Evolutionary conservation across 2,329 filamentous ascomycete genomes (phyloP), one percentile per base, ranked within the genome.

Genomic region (Venturia asperata): DNA sequence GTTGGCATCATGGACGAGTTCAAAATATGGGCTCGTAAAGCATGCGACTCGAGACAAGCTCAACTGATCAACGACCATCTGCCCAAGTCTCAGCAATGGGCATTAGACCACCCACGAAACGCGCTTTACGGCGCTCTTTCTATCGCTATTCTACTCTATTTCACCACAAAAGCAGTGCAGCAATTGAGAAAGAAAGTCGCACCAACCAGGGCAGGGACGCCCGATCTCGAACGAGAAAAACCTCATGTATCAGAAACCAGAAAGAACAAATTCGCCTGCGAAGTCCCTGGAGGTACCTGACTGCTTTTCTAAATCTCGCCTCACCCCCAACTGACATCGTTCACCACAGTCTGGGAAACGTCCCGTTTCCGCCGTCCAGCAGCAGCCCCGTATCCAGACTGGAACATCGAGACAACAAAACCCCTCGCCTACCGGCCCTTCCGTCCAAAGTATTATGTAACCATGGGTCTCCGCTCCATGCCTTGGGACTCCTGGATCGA

Each of bases 351-450:
- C 76, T 89, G 86, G 86, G 74, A 70, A 5, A 82, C 85, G 0
- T 81, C 79, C 15, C 69, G 77, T 63, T 91, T 88, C 78, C 80
- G 81, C 66, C 78, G 85, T 1, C 87, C 88, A 0, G 72, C 77
- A 0, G 84, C 87, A 5, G 64, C 76, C 0, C 84, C 89, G 0
- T 91, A 89, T 70, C 83, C 84, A 0, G 75, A 84, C 72, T 92
- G 89, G 88, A 85, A 86, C 55, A 73, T 92, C 43, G 79, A 83
- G 30, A 76, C 78, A n/a, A 90, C 87, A 1, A 87, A 88, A 67
- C 89, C 90, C 0, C 82, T 91, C 0, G 88, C 88, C 0, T 93
- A 93, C 75, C 83, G 90, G 6, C 88, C 90, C 0, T 93, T 93
- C 74, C 84, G 87, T 0, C 89, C 89, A 9, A 88, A 86, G 67